phyloP scores from a whole-genome alignment of 768 basidiomycete genomes.

The Lactarius hatsudake region DNA sequence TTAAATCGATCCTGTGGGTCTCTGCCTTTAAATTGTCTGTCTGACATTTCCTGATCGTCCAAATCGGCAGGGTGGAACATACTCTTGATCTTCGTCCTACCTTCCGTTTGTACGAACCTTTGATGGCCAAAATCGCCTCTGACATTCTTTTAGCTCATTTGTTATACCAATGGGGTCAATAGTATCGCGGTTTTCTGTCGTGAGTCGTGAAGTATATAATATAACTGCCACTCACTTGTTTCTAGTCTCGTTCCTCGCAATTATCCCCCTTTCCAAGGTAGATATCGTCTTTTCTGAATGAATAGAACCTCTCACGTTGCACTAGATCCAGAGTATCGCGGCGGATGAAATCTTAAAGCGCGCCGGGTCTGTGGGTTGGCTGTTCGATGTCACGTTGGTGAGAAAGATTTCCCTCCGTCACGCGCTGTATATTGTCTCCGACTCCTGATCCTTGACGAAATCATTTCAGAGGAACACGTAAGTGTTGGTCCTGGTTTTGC shows the following conservation, averaged over 20 bases:
- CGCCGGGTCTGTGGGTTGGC: constrained; percentile 78
- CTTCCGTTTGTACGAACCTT: constrained; percentile 49
- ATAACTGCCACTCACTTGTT: neutral
- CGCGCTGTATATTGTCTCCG: neutral
- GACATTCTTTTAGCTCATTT: constrained; percentile 54
- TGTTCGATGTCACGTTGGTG: constrained; percentile 81
- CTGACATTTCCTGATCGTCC: no score
- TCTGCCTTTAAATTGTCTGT: no score
- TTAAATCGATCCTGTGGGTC: no score
- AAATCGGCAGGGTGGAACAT: no score
- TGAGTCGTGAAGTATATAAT: constrained; percentile 38
- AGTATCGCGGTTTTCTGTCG: constrained; percentile 71
- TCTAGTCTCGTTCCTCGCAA: constrained; percentile 73
- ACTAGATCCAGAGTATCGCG: constrained; percentile 72
- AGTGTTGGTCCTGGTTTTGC: constrained; percentile 5
- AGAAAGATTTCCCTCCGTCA: constrained; percentile 10
- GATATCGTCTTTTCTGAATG: neutral
- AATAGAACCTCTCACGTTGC: constrained; percentile 7
- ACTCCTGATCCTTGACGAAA: neutral
- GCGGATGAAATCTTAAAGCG: constrained; percentile 82
- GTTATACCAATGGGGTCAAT: constrained; percentile 44
- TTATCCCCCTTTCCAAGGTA: constrained; percentile 82
- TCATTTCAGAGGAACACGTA: constrained; percentile 32
- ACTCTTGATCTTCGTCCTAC: constrained; percentile 53
- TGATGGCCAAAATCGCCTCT: constrained; percentile 1